Evolutionary conservation across 768 basidiomycete species (phyloP), one percentile per base, ranked within the genome.

Genomic region (Rubroboletus pulcherrimus): DNA sequence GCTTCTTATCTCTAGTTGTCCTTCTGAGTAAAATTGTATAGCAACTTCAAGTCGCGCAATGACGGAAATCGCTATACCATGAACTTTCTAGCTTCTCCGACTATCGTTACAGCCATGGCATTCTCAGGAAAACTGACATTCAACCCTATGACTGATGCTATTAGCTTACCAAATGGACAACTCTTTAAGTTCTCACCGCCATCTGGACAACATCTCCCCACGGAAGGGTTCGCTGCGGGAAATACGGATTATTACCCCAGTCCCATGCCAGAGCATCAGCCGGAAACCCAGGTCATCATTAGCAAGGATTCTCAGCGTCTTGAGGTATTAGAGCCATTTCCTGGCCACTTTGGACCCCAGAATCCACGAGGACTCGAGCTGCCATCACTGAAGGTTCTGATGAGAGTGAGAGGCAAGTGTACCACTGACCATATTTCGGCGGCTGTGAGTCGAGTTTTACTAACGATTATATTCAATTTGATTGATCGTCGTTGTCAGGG

Each of bases 361-460:
- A 82, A 81, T 62, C 57, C 72, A 15, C 73, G 81, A 54, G 81
- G 79, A 14, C 71, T 86, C 37, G 97, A 99, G 75, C 77, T 98
- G 15, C 88, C 93, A 9, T 63, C 81, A 24, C 74, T 98, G 70
- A 91, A 84, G 64, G 91, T 96, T 49, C 71, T 99, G 48, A 84
- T 98, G 81, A 77, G 93, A 31, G 92, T 98, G 7, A 78, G 91
- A 60, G 97, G 97, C n/a, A 98, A 99, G 74, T 99, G 97, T 71
- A 99, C 97, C 12, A 99, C 97, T 17, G 97, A 99, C 66, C 97
- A 98, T 68, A 99, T 98, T 54, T 94, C 91, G 34, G 97, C 97
- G 38, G 97, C 97, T 33, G 90, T 91, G 63, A 49, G 85, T 74
- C 39, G n/a, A 33, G 15, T 21, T 47, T 45, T 41, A 33, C 34